A percentile compares a stretch with the other conserved stretches of the same genome.
phyloP scores from a whole-genome alignment of 164 flowering plant species.

The Echeveria elegans region DNA sequence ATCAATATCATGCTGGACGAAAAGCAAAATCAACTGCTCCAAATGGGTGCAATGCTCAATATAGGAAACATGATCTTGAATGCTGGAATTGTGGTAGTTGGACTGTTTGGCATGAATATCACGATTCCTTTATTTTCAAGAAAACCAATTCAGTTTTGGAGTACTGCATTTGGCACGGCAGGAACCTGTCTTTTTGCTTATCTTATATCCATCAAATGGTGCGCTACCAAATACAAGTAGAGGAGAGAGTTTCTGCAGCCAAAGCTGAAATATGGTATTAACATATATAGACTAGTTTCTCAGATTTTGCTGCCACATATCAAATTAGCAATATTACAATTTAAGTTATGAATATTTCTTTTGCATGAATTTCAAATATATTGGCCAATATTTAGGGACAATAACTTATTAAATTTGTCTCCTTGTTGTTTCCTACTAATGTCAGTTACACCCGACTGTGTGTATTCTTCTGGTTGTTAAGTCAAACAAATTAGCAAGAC shows the following conservation, averaged over 20 bases:
- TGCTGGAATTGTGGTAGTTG: constrained; percentile 74
- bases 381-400: too few species aligned
- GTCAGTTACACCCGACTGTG: too few species aligned
- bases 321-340: not conserved
- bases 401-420: too few species aligned
- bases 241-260: not conserved
- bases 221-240: constrained; percentile 3
- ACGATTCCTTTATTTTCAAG: constrained; percentile 50
- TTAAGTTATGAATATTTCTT: not conserved
- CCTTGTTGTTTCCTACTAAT: too few species aligned
- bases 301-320: not conserved
- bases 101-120: constrained; percentile 89
- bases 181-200: constrained; percentile 27
- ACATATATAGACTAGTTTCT: not conserved
- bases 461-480: too few species aligned
- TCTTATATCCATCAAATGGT: not conserved
- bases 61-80: constrained; percentile 84
- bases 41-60: constrained; percentile 90
- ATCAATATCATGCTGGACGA: constrained; percentile 98
- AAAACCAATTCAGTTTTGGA: constrained; percentile 24
- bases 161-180: constrained; percentile 25
- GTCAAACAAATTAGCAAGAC: too few species aligned
- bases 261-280: not conserved
- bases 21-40: constrained; percentile 91
- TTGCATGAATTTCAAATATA: not conserved